Percentiles rank a stretch among this genome's conserved stretches.
phyloP scores from a whole-genome alignment of 345 rosid genomes.

The Eucalyptus tenuipes region DNA sequence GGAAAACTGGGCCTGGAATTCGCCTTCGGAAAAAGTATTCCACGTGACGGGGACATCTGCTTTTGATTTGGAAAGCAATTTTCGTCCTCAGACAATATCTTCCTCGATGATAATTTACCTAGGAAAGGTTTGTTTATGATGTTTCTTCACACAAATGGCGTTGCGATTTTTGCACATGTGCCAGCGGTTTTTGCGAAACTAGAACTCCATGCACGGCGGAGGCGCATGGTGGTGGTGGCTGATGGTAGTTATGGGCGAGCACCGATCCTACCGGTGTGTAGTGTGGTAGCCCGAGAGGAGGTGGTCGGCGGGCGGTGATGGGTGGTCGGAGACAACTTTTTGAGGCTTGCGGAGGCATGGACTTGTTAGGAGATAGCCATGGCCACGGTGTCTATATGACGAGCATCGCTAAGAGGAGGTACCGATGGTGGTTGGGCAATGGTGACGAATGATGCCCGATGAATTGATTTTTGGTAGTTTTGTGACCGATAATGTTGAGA shows the following conservation, averaged over 20 bases:
- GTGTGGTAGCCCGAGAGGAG: fast-evolving
- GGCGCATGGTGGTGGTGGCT: background rate
- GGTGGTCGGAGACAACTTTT: fast-evolving
- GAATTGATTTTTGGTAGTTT: background rate
- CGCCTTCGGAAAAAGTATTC: background rate
- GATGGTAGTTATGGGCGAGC: background rate
- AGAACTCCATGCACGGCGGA: background rate
- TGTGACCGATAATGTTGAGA: background rate
- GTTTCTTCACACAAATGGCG: background rate
- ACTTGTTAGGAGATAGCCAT: background rate
- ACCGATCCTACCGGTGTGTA: fast-evolving
- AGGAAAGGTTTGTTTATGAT: background rate
- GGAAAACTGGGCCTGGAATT: background rate
- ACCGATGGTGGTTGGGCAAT: background rate
- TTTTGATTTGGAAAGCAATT: background rate
- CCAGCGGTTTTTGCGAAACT: fast-evolving
- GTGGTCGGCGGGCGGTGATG: background rate
- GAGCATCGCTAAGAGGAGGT: background rate
- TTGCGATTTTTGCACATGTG: background rate
- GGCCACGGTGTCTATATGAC: background rate
- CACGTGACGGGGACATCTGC: fast-evolving
- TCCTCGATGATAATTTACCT: background rate
- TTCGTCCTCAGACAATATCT: background rate
- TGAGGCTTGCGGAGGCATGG: background rate
- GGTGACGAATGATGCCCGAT: background rate